phyloP scores from a whole-genome alignment of 371 early-diverging fungal species.

The Cokeromyces recurvatus region DNA sequence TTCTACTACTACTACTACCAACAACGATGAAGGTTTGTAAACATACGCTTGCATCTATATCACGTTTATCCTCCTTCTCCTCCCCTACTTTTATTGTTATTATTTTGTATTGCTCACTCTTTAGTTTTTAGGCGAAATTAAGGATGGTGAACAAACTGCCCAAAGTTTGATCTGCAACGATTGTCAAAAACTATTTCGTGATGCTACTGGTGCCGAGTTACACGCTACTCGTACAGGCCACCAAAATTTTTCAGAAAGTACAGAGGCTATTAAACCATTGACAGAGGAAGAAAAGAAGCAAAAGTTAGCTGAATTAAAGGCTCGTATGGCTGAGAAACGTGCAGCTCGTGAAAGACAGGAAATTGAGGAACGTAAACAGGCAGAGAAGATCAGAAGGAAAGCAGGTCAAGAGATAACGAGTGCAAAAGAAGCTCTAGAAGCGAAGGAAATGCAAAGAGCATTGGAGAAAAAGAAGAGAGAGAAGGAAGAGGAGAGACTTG shows the following conservation, averaged over 20 bases:
- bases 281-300: slow-evolving; percentile 81
- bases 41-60: no score
- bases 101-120: no score
- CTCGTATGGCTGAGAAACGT: slow-evolving; percentile 66
- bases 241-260: slow-evolving; percentile 84
- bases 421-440: slow-evolving; percentile 69
- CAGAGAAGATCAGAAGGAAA: slow-evolving; percentile 76
- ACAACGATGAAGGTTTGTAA: no score
- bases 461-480: slow-evolving; percentile 71
- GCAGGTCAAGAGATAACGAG: slow-evolving; percentile 76
- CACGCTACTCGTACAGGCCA: slow-evolving; percentile 85
- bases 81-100: slow-evolving; percentile 6
- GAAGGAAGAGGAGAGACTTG: slow-evolving; percentile 75
- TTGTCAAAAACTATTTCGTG: slow-evolving; percentile 78
- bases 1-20: no score
- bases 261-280: slow-evolving; percentile 77
- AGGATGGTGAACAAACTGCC: slow-evolving; percentile 62
- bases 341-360: slow-evolving; percentile 59
- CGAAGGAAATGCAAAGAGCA: slow-evolving; percentile 70
- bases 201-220: slow-evolving; percentile 74
- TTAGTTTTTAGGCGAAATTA: slow-evolving; percentile 64
- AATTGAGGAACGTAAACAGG: slow-evolving; percentile 62
- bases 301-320: slow-evolving; percentile 76
- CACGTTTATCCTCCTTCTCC: no score
- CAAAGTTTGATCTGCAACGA: slow-evolving; percentile 84